A percentile compares a stretch with the other conserved stretches of the same genome.
Evolutionary conservation across 2,329 filamentous ascomycete genomes (phyloP).

Genomic region (Amesomyces nigricolor): DNA sequence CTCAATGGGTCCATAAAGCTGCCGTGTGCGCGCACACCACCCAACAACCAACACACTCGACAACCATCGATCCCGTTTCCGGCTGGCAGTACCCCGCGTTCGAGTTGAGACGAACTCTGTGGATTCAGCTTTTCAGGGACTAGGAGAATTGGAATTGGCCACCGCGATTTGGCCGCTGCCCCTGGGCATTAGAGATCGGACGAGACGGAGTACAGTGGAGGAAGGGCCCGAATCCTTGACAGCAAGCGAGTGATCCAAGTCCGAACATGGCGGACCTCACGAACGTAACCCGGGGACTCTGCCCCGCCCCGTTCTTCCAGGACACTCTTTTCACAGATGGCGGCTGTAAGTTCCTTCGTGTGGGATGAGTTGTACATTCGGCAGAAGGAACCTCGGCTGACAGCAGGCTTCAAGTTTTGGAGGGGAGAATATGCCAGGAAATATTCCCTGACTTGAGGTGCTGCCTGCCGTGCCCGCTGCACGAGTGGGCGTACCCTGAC

Average conservation of each 20-base stretch:
- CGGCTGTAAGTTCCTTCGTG: constrained; percentile 24
- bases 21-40: background rate
- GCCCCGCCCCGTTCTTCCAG: constrained; percentile 23
- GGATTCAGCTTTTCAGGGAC: constrained; percentile 6
- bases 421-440: constrained; percentile 49
- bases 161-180: background rate
- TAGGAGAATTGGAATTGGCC: background rate
- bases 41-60: background rate
- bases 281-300: constrained; percentile 1
- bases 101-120: background rate
- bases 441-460: constrained; percentile 52
- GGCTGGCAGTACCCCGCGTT: background rate
- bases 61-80: background rate
- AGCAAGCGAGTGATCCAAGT: too few species aligned
- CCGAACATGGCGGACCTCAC: constrained; percentile 9
- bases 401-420: constrained; percentile 42
- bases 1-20: constrained; percentile 16
- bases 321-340: constrained; percentile 18
- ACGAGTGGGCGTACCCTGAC: constrained; percentile 66
- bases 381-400: constrained; percentile 11
- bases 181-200: background rate
- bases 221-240: too few species aligned
- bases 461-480: constrained; percentile 85
- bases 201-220: background rate
- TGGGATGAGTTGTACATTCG: background rate